Percentiles rank a stretch among this genome's conserved stretches.
Conservation (phyloP, 225 moss, liverwort and hornwort genomes). For the Sphagnum contortum region DNA sequence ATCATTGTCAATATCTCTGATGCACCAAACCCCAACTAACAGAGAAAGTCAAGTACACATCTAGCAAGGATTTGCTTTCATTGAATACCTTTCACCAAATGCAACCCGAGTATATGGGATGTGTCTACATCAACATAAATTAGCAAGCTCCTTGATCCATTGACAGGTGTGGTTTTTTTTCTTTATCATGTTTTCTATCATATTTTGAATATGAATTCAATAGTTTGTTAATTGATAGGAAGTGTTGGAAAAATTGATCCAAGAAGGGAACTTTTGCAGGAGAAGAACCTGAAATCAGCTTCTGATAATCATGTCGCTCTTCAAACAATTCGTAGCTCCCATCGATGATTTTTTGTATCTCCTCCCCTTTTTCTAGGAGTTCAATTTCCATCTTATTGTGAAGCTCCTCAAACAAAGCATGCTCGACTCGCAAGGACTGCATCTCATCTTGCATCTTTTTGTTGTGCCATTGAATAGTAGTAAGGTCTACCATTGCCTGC, state of each 20-base stretch:
- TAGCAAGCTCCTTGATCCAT: conserved; percentile 1
- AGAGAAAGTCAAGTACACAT: neutral
- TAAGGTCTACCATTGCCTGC: conserved; percentile 88
- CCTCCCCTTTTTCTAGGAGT: conserved; percentile 57
- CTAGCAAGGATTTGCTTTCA: no score
- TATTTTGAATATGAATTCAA: no score
- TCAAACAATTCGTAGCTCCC: conserved; percentile 73
- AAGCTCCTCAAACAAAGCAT: conserved; percentile 71
- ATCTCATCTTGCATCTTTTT: conserved; percentile 86
- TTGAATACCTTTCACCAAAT: neutral
- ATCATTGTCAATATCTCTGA: conserved; percentile 88
- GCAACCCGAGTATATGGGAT: neutral
- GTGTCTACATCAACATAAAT: neutral
- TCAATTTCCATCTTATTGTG: conserved; percentile 78
- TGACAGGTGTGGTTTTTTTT: no score
- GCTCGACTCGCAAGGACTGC: conserved; percentile 61
- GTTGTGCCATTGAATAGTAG: conserved; percentile 69
- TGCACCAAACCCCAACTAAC: neutral
- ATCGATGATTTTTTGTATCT: conserved; percentile 62
- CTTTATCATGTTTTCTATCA: no score
- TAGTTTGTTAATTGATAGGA: no score
- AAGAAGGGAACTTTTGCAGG: neutral
- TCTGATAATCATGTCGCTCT: conserved; percentile 79
- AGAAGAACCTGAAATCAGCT: conserved; percentile 67
- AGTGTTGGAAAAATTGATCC: no score